phyloP scores from a whole-genome alignment of 1,284 basidiomycete species.

The Fomitopsis schrenkii region DNA sequence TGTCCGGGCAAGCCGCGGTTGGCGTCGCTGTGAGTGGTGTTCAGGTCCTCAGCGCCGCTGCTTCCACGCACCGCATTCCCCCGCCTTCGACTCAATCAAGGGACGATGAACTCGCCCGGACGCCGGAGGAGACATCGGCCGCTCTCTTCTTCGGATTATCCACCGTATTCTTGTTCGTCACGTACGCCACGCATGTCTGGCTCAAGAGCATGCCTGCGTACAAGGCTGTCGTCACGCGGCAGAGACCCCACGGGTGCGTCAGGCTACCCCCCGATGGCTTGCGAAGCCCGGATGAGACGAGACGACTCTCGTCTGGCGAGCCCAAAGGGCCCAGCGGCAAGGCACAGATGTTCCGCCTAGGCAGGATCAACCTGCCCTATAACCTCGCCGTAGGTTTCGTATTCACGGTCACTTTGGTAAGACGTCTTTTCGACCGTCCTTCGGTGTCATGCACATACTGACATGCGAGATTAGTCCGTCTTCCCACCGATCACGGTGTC shows the following conservation, averaged over 20 bases:
- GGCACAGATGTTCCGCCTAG: slow-evolving; percentile 44
- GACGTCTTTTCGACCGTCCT: slow-evolving; percentile 20
- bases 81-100: slow-evolving; percentile 31
- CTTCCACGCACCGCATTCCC: slow-evolving; percentile 39
- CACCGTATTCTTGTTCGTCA: slow-evolving; percentile 55
- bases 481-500: slow-evolving; percentile 84
- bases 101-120: slow-evolving; percentile 6
- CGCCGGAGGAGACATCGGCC: slow-evolving; percentile 55
- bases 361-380: slow-evolving; percentile 62
- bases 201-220: slow-evolving; percentile 57
- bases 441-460: neutral
- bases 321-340: slow-evolving; percentile 15
- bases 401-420: slow-evolving; percentile 77
- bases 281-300: slow-evolving; percentile 11
- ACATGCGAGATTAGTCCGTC: slow-evolving; percentile 53
- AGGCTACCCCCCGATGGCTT: slow-evolving; percentile 29
- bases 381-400: slow-evolving; percentile 74
- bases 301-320: slow-evolving; percentile 1
- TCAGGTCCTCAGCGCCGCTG: slow-evolving; percentile 60
- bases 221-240: slow-evolving; percentile 38
- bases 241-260: neutral
- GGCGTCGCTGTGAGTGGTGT: slow-evolving; percentile 70
- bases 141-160: slow-evolving; percentile 71
- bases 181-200: slow-evolving; percentile 49
- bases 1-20: slow-evolving; percentile 76